Base-by-base conservation (phyloP, 2,329 filamentous ascomycete genomes). In the Cercospora berteroae region DNA sequence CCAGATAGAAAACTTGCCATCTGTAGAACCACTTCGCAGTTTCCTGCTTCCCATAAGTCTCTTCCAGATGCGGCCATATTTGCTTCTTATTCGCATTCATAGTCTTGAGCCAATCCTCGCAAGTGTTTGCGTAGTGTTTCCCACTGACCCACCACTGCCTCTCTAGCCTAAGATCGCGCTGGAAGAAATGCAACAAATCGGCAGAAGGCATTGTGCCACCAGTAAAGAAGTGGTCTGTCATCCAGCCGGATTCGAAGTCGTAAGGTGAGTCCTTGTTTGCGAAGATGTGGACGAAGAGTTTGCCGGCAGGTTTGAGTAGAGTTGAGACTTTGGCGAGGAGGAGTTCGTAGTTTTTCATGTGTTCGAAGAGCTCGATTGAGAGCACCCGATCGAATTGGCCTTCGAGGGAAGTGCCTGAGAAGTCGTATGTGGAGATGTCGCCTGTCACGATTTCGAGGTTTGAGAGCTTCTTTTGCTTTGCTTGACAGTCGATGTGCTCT, bases 271-370 rank as follows among this genome's bases (percentile, higher is more conserved):
- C 83, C 72, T 82, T 84, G 77, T 91, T 88, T 39, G 83, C 83
- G 74, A 91, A 91, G 63, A 90, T 86, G 72, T 91, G 89, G 65
- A 90, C 86, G 73, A 91, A 90, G 13, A 90, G 80, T 79, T 90
- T 90, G 4, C 89, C 89, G 1, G 82, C 82, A 0, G 87, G 85
- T 71, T 86, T 88, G 63, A 91, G 80, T 2, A 88, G 83, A 31
- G 83, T 81, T 3, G 83, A 75, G 16, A 91, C 79, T 77, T 91
- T 91, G 52, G 84, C 83, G 80, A 91, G 85, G 25, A 91, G 83
- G 12, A 87, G 80, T 69, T 89, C 85, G 77, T 91, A 91, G 77
- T 91, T 91, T 77, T 91, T 91, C 89, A 91, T 91, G 77, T 91
- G 89, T 76, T 91, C 89, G 74, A 92, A 91, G 12, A 91, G 82